A percentile compares a stretch with the other conserved stretches of the same genome.
These are phyloP conservation scores for Selaginella moellendorffii DNA, from an alignment of 75 land plant species.

Conservation along the genomic window DNA sequence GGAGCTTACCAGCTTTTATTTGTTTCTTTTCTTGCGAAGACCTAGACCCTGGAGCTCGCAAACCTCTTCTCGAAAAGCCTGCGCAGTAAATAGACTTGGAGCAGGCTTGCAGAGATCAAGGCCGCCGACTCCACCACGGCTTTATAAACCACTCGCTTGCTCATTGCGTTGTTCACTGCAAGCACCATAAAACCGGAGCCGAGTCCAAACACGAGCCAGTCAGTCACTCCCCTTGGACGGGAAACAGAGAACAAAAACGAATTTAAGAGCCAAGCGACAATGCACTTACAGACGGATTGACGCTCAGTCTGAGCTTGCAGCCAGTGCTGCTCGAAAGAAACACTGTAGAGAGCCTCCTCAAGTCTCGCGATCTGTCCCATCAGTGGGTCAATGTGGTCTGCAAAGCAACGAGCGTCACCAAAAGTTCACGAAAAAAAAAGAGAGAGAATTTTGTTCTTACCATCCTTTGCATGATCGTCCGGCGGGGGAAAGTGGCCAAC, in stretches of 20 bases:
- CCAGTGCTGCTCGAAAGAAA: constrained; percentile 95
- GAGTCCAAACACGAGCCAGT: background rate
- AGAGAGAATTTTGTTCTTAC: constrained; percentile 31
- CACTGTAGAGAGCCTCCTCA: constrained; percentile 63
- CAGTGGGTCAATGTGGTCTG: constrained; percentile 74
- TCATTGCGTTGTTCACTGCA: constrained; percentile 66
- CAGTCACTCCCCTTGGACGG: too few relatives aligned
- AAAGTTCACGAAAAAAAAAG: too few relatives aligned
- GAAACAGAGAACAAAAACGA: too few relatives aligned
- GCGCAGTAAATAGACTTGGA: constrained; percentile 67
- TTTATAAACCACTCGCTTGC: constrained; percentile 66
- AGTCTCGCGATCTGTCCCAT: constrained; percentile 59
- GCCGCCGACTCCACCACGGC: constrained; percentile 62
- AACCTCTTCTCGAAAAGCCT: constrained; percentile 70
- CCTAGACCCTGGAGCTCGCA: constrained; percentile 43
- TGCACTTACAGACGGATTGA: constrained; percentile 45
- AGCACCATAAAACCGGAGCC: too few relatives aligned
- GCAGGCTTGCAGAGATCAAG: constrained; percentile 47
- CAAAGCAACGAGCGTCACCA: too few relatives aligned
- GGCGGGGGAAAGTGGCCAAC: constrained; percentile 38
- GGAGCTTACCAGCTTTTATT: too few relatives aligned
- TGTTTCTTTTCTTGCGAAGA: too few relatives aligned
- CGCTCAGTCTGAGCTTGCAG: constrained; percentile 80
- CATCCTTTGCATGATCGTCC: constrained; percentile 78
- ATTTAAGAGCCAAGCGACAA: background rate